Conservation (phyloP, 2,329 filamentous ascomycete species). For the Colletotrichum shisoi region DNA sequence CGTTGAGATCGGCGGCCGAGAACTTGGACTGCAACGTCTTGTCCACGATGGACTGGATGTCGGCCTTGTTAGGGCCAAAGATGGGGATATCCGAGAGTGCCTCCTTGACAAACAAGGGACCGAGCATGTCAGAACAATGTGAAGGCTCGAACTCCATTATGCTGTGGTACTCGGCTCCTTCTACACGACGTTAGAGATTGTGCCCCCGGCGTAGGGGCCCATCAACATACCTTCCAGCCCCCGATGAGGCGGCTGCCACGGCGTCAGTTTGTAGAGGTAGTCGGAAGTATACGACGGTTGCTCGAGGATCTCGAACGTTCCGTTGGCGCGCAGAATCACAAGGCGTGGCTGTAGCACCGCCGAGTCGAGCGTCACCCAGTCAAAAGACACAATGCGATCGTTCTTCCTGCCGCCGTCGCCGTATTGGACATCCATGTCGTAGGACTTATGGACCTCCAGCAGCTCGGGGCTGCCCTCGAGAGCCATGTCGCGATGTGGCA, state of each 20-base stretch:
- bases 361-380: constrained; percentile 69
- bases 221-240: constrained; percentile 61
- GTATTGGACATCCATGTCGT: constrained; percentile 69
- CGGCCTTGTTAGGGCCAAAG: constrained; percentile 62
- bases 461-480: constrained; percentile 64
- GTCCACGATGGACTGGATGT: constrained; percentile 50
- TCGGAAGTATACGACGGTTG: constrained; percentile 66
- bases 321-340: constrained; percentile 67
- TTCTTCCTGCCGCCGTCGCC: constrained; percentile 60
- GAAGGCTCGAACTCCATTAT: constrained; percentile 67
- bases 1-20: constrained; percentile 31
- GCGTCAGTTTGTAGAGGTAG: constrained; percentile 67
- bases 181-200: constrained; percentile 50
- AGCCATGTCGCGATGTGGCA: constrained; percentile 51
- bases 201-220: no score
- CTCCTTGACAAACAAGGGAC: constrained; percentile 62
- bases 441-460: constrained; percentile 65
- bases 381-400: constrained; percentile 72
- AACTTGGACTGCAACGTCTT: constrained; percentile 34
- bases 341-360: constrained; percentile 65
- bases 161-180: constrained; percentile 60
- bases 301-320: constrained; percentile 68
- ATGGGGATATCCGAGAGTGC: constrained; percentile 63
- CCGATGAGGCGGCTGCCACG: constrained; percentile 67
- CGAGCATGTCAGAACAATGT: constrained; percentile 62